Conservation (phyloP, 257 asterid genomes). For the Voacanga thouarsii region DNA sequence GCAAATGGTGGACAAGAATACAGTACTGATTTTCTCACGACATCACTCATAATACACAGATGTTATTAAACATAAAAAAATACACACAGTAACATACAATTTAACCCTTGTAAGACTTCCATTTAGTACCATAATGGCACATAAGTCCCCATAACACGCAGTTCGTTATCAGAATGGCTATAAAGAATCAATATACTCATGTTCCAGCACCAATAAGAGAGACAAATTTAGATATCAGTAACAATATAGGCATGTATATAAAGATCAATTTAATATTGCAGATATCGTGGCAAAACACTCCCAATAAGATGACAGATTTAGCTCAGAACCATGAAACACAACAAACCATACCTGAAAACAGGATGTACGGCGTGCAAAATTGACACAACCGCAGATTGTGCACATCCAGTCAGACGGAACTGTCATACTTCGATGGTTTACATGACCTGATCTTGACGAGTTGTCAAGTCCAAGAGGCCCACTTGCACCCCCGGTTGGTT, state of each 20-base stretch:
- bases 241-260: background rate
- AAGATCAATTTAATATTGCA: background rate
- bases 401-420: conserved; percentile 98
- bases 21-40: background rate
- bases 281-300: background rate
- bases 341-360: conserved; percentile 74
- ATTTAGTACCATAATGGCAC: background rate
- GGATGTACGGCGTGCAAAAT: conserved; percentile 93
- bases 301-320: background rate
- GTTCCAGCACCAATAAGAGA: background rate
- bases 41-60: background rate
- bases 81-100: background rate
- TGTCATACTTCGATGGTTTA: conserved; percentile 59
- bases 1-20: conserved; percentile 1
- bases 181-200: background rate
- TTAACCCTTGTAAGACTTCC: background rate
- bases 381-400: conserved; percentile 88
- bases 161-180: background rate
- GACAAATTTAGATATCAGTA: background rate
- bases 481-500: conserved; percentile 74
- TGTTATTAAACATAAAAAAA: background rate
- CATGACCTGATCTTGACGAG: conserved; percentile 70
- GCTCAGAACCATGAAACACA: background rate
- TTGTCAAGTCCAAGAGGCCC: conserved; percentile 58
- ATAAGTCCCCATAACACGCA: background rate